Evolutionary conservation across 2,329 filamentous ascomycete genomes (phyloP).

Genomic region (Epichloe gansuensis): DNA sequence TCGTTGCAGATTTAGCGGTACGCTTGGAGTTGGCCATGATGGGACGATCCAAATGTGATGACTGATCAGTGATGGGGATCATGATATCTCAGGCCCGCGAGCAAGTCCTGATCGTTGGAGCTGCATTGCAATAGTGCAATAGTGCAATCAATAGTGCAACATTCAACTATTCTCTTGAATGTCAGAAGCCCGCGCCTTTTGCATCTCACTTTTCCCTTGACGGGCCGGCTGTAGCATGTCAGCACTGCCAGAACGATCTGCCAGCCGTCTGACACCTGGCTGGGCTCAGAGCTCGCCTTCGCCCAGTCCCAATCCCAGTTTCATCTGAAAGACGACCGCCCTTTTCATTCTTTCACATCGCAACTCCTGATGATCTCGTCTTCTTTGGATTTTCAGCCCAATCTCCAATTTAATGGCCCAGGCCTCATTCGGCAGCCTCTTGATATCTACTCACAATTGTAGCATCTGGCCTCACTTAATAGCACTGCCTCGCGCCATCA

Average conservation of each 20-base stretch:
- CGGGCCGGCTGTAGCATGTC: neutral
- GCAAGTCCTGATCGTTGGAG: too few species aligned
- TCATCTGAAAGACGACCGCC: too few species aligned
- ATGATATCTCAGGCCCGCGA: too few species aligned
- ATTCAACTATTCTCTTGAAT: neutral
- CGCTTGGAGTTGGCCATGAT: constrained; percentile 27
- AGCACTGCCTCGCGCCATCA: neutral
- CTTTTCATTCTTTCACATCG: neutral
- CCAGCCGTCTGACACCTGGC: neutral
- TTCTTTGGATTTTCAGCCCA: neutral
- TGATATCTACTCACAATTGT: neutral
- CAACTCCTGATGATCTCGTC: neutral
- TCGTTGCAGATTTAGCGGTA: constrained; percentile 38
- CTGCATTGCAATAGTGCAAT: too few species aligned
- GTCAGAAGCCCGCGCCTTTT: neutral
- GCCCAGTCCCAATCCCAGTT: too few species aligned
- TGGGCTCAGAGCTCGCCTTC: neutral
- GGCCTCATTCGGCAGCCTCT: neutral
- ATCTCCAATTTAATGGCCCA: too few species aligned
- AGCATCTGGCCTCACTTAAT: neutral
- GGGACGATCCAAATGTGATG: constrained; percentile 8
- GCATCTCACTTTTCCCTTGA: neutral
- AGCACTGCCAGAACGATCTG: neutral
- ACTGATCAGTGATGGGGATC: neutral
- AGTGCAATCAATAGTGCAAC: too few species aligned